phyloP scores from a whole-genome alignment of 768 basidiomycete genomes.

The Symmetrospora coprosmae region DNA sequence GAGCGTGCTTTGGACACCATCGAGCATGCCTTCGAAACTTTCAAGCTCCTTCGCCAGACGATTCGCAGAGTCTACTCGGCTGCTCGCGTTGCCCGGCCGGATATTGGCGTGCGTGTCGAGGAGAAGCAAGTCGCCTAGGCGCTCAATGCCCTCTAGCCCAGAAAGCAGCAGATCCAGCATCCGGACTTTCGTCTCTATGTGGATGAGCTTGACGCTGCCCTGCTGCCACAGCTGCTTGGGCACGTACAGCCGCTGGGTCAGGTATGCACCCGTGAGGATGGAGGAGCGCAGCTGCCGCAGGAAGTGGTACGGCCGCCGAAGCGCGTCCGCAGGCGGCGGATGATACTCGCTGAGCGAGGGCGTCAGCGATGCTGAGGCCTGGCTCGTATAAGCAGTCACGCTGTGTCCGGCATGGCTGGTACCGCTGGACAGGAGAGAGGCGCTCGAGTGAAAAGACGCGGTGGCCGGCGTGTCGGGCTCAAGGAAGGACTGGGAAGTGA shows the following conservation, averaged over 20 bases:
- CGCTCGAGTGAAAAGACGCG: background rate
- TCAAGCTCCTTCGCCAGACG: slow-evolving; percentile 78
- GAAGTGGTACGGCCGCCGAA: slow-evolving; percentile 78
- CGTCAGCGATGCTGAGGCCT: too few species aligned
- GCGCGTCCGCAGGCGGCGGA: slow-evolving; percentile 32
- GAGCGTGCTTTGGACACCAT: slow-evolving; percentile 40
- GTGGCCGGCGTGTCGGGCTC: slow-evolving; percentile 15
- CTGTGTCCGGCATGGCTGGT: too few species aligned
- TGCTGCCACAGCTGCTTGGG: slow-evolving; percentile 75
- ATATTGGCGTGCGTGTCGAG: slow-evolving; percentile 4
- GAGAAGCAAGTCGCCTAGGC: slow-evolving; percentile 47
- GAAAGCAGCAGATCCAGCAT: slow-evolving; percentile 64
- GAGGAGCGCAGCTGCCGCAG: slow-evolving; percentile 66
- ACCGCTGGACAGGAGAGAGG: too few species aligned
- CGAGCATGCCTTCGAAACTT: slow-evolving; percentile 68
- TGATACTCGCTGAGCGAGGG: background rate
- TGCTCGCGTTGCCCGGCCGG: background rate
- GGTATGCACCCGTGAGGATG: slow-evolving; percentile 64
- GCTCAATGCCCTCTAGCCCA: slow-evolving; percentile 64
- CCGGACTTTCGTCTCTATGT: slow-evolving; percentile 68
- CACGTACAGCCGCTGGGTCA: slow-evolving; percentile 71
- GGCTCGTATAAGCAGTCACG: too few species aligned
- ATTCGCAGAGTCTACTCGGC: slow-evolving; percentile 40
- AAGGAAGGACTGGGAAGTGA: background rate
- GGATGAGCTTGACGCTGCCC: slow-evolving; percentile 68